Evolutionary conservation across 2,329 filamentous ascomycete species (phyloP).

Genomic region (Cladophialophora chaetospira): DNA sequence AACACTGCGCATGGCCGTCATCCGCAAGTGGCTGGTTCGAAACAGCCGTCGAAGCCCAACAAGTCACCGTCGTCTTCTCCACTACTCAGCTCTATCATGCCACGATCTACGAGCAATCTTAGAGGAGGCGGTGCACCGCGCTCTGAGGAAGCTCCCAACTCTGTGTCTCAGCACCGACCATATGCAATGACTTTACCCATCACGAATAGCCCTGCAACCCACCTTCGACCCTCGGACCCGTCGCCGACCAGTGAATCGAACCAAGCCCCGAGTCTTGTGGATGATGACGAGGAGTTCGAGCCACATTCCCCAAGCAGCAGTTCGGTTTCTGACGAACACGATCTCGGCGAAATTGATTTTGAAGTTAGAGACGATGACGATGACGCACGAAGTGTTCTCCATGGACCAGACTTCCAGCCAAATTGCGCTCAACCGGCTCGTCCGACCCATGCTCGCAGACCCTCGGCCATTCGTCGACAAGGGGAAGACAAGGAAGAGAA

Average conservation of each 20-base stretch:
- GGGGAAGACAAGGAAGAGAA: slow-evolving; percentile 40
- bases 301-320: slow-evolving; percentile 64
- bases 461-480: slow-evolving; percentile 35
- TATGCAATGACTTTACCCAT: slow-evolving; percentile 23
- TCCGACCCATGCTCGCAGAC: slow-evolving; percentile 39
- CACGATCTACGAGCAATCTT: slow-evolving; percentile 4
- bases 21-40: slow-evolving; percentile 36
- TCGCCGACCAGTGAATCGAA: slow-evolving; percentile 62
- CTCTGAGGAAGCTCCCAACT: slow-evolving; percentile 10
- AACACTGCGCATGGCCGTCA: slow-evolving; percentile 24
- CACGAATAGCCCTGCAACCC: slow-evolving; percentile 1
- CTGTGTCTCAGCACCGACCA: slow-evolving; percentile 16
- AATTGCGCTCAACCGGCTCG: slow-evolving; percentile 39
- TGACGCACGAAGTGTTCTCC: slow-evolving; percentile 37
- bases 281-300: slow-evolving; percentile 77
- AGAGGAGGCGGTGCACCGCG: slow-evolving; percentile 12
- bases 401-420: slow-evolving; percentile 38
- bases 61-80: slow-evolving; percentile 54
- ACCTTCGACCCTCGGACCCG: slow-evolving; percentile 30
- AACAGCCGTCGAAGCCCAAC: slow-evolving; percentile 59
- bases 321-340: slow-evolving; percentile 47
- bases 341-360: slow-evolving; percentile 58
- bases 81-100: slow-evolving; percentile 44
- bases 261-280: slow-evolving; percentile 76
- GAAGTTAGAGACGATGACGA: slow-evolving; percentile 51